Conservation (phyloP, 257 asterid species). For the Nicotiana tomentosiformis region DNA sequence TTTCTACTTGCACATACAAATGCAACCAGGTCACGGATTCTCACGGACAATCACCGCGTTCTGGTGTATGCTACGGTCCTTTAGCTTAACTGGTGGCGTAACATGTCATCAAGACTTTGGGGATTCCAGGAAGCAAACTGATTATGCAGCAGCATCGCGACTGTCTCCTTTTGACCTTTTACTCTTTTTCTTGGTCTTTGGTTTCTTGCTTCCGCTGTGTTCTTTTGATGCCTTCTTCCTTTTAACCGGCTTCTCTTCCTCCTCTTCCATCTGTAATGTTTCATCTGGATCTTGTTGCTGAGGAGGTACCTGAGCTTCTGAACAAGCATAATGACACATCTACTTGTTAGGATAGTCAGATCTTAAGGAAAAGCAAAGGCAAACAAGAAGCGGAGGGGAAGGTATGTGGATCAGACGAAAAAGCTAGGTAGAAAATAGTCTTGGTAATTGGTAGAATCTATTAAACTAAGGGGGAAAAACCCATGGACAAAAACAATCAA, state of each 20-base stretch:
- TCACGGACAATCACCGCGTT: background rate
- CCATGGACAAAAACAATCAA: background rate
- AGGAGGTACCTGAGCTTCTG: constrained; percentile 14
- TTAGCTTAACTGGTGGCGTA: background rate
- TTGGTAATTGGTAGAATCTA: background rate
- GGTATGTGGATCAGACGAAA: background rate
- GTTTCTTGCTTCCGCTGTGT: constrained; percentile 33
- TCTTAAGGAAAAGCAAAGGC: background rate
- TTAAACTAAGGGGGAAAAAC: background rate
- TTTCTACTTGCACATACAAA: background rate
- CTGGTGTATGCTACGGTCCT: background rate
- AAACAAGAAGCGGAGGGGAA: background rate
- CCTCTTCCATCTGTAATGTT: constrained; percentile 26
- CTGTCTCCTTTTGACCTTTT: constrained; percentile 19
- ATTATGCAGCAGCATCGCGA: background rate
- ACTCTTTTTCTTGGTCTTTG: constrained; percentile 35
- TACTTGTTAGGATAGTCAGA: background rate
- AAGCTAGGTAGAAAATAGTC: background rate
- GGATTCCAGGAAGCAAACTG: background rate
- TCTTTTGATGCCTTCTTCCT: constrained; percentile 33
- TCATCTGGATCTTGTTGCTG: constrained; percentile 21
- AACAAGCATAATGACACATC: constrained; percentile 7
- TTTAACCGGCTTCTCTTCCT: constrained; percentile 19
- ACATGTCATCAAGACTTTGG: background rate
- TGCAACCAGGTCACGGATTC: background rate